Percentiles rank a stretch among this genome's conserved stretches.
These are phyloP conservation scores for Eucalyptus albens DNA, from an alignment of 345 rosid species.

Conservation along the genomic window DNA sequence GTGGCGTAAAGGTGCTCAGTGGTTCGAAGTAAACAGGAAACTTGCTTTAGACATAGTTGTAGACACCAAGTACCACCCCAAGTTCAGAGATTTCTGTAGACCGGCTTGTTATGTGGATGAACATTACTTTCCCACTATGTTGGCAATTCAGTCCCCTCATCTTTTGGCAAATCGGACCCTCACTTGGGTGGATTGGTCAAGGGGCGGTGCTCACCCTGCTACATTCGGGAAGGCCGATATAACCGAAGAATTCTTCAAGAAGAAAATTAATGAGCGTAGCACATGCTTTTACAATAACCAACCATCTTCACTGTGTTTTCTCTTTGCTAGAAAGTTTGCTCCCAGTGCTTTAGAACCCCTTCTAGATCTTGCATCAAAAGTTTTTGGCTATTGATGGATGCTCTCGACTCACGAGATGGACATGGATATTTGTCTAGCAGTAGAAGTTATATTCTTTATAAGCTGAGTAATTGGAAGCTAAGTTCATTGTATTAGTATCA, in stretches of 20 bases:
- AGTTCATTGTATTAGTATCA: background rate
- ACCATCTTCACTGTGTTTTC: slow-evolving; percentile 15
- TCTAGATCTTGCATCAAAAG: slow-evolving; percentile 5
- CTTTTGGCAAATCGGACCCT: slow-evolving; percentile 26
- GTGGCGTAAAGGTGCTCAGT: slow-evolving; percentile 40
- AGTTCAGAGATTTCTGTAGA: slow-evolving; percentile 17
- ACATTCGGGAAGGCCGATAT: slow-evolving; percentile 23
- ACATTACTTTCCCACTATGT: slow-evolving; percentile 32
- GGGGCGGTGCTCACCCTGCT: slow-evolving; percentile 40
- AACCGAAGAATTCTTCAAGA: slow-evolving; percentile 13
- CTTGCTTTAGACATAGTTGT: slow-evolving; percentile 9
- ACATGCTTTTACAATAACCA: slow-evolving; percentile 19
- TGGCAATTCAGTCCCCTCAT: slow-evolving; percentile 12
- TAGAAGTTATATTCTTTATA: background rate
- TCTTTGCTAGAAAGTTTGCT: slow-evolving; percentile 34
- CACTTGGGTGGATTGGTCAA: slow-evolving; percentile 33
- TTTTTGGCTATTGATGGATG: slow-evolving; percentile 6
- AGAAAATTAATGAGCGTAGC: slow-evolving; percentile 2
- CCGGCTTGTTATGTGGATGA: slow-evolving; percentile 34
- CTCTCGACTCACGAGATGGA: background rate
- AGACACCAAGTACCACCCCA: slow-evolving; percentile 18
- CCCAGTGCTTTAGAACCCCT: slow-evolving; percentile 31
- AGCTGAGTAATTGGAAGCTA: background rate
- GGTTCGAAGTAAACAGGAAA: slow-evolving; percentile 26
- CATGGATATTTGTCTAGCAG: background rate